A percentile compares a stretch with the other conserved stretches of the same genome.
Evolutionary conservation across 2,329 filamentous ascomycete genomes (phyloP).

Genomic region (Penicillium freii): DNA sequence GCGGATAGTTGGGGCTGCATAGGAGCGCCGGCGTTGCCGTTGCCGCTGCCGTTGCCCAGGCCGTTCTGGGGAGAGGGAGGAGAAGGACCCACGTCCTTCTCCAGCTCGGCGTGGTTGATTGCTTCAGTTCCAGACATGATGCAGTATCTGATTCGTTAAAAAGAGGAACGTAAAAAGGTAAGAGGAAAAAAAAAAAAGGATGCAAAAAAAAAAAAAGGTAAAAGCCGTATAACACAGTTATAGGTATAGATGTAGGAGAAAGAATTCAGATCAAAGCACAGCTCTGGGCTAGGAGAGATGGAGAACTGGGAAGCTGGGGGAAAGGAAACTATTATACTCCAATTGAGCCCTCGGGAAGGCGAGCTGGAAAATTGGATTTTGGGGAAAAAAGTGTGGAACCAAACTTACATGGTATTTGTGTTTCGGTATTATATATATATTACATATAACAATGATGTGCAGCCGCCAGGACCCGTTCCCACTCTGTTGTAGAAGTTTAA

Average conservation of each 20-base stretch:
- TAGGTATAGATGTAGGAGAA: not conserved
- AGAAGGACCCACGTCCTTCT: conserved; percentile 32
- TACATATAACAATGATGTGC: conserved; percentile 22
- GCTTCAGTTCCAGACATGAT: conserved; percentile 29
- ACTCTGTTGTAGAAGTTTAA: conserved; percentile 8
- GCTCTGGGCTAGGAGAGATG: conserved; percentile 20
- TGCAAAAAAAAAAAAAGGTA: not conserved
- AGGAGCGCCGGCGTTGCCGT: not conserved
- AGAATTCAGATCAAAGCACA: conserved; percentile 24
- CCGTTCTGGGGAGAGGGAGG: conserved; percentile 6
- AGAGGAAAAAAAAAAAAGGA: conserved; percentile 7
- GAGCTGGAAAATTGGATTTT: conserved; percentile 11
- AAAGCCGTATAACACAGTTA: conserved; percentile 26
- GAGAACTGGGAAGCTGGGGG: conserved; percentile 1
- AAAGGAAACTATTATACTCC: conserved; percentile 22
- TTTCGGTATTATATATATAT: not conserved
- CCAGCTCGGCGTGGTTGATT: conserved; percentile 22
- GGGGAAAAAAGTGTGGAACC: conserved; percentile 20
- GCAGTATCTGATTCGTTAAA: conserved; percentile 1
- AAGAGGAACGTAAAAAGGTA: not conserved
- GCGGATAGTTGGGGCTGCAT: conserved; percentile 40
- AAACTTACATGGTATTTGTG: conserved; percentile 10
- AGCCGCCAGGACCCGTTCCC: conserved; percentile 18
- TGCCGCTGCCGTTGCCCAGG: too few relatives aligned
- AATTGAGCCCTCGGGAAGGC: not conserved